These are phyloP conservation scores for Nannochloropsis gaditana DNA, from an alignment of 108 stramenopile species.

Conservation along the genomic window DNA sequence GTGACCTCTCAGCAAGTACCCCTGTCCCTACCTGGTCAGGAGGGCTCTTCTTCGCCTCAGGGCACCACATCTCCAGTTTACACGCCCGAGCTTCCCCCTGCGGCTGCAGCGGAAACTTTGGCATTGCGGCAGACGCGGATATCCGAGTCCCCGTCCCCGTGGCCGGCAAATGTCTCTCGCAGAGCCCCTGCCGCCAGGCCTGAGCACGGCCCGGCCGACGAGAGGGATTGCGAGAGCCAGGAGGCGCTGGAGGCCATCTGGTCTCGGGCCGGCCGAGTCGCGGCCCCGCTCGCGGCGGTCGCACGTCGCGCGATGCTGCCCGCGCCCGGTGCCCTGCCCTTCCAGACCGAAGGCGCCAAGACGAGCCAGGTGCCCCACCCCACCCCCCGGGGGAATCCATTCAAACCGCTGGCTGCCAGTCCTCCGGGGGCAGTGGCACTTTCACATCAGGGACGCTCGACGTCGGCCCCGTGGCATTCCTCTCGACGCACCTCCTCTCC, in stretches of 20 bases:
- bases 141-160: too few relatives aligned
- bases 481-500: neutral
- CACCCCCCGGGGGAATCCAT: neutral
- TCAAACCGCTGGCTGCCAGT: neutral
- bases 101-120: too few relatives aligned
- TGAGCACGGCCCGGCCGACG: neutral
- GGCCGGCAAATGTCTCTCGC: neutral
- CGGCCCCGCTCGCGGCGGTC: constrained; percentile 20
- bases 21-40: constrained; percentile 7
- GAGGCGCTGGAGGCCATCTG: constrained; percentile 18
- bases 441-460: constrained; percentile 1
- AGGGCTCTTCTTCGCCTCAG: constrained; percentile 21
- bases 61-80: constrained; percentile 10
- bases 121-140: too few relatives aligned
- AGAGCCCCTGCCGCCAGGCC: neutral
- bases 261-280: neutral
- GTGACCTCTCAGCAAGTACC: neutral
- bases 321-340: neutral
- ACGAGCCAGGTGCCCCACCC: neutral
- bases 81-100: neutral
- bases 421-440: neutral
- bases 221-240: neutral
- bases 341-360: neutral
- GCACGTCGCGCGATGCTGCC: neutral
- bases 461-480: neutral